Base-by-base conservation (phyloP, 352 stramenopile species). In the Pythium inflatum region DNA sequence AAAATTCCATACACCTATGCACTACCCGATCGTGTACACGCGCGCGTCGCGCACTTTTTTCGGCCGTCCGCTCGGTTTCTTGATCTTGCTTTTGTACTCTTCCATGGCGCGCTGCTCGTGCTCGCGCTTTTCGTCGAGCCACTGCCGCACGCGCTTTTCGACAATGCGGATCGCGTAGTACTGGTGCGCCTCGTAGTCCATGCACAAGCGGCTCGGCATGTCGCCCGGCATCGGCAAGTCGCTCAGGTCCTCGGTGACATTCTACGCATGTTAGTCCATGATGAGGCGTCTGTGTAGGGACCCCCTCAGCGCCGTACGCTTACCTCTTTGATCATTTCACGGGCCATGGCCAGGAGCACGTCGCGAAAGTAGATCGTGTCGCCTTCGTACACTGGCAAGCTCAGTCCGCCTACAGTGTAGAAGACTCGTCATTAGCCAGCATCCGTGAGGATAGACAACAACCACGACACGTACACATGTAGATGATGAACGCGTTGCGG, bases 41-140 rank as follows among this genome's bases (percentile, higher is more conserved):
- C 83, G 77, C 14, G 83, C 83, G 63, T 92, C 83, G 28, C 85
- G 87, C 65, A 91, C 73, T 70, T 92, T 90, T 53, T 92, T 92
- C 30, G 83, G 83, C 11, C 84, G 82, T 2, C 83, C 81, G 27
- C 81, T 91, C 30, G 83, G 85, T 56, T 94, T 92, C 65, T 94
- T 94, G 70, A 92, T 94, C 73, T 92, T 92, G 72, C 86, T 91
- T 53, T 90, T 91, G 83, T 94, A 91, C 69, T 92, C 82, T 43
- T 91, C 83, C 77, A 91, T 90, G 68, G 85, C 87, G 59, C 79
- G 76, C 57, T 86, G 81, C 67, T 92, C 87, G 38, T 88, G 75
- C 62, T 87, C 69, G 16, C 86, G 83, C 60, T 94, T 94, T 27
- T 78, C 84, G 7, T 74, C 72, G n/a, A 94, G 75, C 86, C 83